Percentiles rank a stretch among this genome's conserved stretches.
Evolutionary conservation across 225 moss, liverwort and hornwort species (phyloP).

Genomic region (Polytrichum formosum): DNA sequence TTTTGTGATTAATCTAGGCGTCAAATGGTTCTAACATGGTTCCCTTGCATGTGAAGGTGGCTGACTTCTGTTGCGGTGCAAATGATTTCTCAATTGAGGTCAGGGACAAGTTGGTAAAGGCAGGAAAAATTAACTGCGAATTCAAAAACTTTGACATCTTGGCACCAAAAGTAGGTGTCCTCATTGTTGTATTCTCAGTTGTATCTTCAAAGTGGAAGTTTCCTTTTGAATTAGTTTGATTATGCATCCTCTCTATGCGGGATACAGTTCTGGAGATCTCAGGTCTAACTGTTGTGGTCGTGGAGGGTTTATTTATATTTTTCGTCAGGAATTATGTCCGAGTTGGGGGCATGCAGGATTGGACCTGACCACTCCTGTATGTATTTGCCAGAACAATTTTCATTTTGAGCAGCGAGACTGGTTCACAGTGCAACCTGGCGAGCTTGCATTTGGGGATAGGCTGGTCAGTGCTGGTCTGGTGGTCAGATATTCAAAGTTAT

Average conservation of each 20-base stretch:
- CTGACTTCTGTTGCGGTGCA: constrained; percentile 91
- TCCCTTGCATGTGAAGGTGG: constrained; percentile 33
- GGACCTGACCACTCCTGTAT: too few species aligned
- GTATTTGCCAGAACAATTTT: constrained; percentile 53
- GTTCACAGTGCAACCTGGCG: constrained; percentile 49
- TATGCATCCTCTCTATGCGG: too few species aligned
- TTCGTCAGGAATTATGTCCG: background rate
- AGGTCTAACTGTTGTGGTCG: too few species aligned
- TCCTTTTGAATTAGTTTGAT: too few species aligned
- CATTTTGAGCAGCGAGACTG: constrained; percentile 75
- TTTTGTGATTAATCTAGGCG: too few species aligned
- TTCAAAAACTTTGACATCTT: constrained; percentile 77
- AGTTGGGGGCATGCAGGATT: too few species aligned
- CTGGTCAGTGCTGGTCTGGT: constrained; percentile 32
- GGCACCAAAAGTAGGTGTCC: constrained; percentile 58
- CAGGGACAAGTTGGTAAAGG: constrained; percentile 39
- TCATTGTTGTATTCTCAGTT: background rate
- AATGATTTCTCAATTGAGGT: constrained; percentile 76
- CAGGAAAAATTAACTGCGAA: constrained; percentile 54
- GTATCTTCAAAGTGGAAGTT: too few species aligned
- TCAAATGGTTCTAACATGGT: background rate
- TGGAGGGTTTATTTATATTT: too few species aligned
- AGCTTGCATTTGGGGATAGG: constrained; percentile 55
- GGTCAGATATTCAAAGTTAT: background rate
- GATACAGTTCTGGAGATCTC: too few species aligned